Evolutionary conservation across 2,329 filamentous ascomycete species (phyloP).

Genomic region (Sordariomycetes sp.): DNA sequence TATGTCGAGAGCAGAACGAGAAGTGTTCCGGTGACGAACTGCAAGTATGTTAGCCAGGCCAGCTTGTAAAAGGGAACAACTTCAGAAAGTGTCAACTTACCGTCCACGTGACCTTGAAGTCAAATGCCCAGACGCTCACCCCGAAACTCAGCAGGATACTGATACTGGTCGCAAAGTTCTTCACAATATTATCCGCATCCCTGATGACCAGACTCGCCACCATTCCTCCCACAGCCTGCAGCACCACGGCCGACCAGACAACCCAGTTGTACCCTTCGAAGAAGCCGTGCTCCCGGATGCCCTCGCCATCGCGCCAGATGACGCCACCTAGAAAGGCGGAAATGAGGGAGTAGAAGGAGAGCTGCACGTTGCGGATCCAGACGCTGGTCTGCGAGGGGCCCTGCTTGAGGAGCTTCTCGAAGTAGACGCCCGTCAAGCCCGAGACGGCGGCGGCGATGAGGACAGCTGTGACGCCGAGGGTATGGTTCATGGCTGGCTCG

Average conservation of each 20-base stretch:
- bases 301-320: conserved; percentile 75
- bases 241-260: conserved; percentile 75
- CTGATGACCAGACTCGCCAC: conserved; percentile 43
- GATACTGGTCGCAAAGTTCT: conserved; percentile 88
- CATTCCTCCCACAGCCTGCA: conserved; percentile 79
- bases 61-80: conserved; percentile 1
- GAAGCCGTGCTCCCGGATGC: conserved; percentile 77
- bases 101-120: conserved; percentile 62
- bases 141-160: conserved; percentile 84
- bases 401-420: conserved; percentile 87
- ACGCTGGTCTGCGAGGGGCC: conserved; percentile 66
- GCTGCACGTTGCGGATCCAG: conserved; percentile 91
- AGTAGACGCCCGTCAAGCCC: conserved; percentile 76
- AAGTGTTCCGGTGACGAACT: conserved; percentile 77
- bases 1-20: conserved; percentile 78
- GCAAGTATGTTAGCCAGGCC: neutral
- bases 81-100: conserved; percentile 42
- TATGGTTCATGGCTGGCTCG: conserved; percentile 59
- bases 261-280: conserved; percentile 91
- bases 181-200: conserved; percentile 63
- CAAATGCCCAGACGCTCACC: conserved; percentile 78
- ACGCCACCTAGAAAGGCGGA: conserved; percentile 82
- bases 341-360: conserved; percentile 90
- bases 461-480: conserved; percentile 70
- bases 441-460: conserved; percentile 71